Conservation (phyloP, 1,284 basidiomycete genomes). For the Rhizoctonia solani region DNA sequence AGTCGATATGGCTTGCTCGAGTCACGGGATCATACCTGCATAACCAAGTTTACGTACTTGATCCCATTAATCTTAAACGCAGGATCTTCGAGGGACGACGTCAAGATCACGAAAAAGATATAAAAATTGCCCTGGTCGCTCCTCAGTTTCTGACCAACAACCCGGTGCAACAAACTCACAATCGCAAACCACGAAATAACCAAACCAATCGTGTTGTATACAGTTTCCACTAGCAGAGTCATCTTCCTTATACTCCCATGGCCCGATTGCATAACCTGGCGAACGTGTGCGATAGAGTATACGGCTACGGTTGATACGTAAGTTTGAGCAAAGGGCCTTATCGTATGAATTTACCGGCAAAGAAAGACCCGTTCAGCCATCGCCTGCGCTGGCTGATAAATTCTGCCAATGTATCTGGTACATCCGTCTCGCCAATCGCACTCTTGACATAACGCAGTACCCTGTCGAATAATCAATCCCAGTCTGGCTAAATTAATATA, state of each 20-base stretch:
- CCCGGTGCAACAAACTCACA: conserved; percentile 52
- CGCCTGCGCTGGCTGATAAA: conserved; percentile 92
- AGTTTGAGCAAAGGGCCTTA: not conserved
- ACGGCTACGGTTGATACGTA: conserved; percentile 31
- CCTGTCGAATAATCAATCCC: conserved; percentile 52
- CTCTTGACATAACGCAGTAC: conserved; percentile 95
- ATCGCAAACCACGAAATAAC: conserved; percentile 93
- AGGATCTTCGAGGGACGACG: conserved; percentile 80
- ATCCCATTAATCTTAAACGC: conserved; percentile 73
- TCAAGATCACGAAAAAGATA: conserved; percentile 94
- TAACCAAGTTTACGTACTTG: conserved; percentile 75
- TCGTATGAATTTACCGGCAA: conserved; percentile 63
- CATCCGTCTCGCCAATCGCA: conserved; percentile 95
- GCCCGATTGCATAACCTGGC: conserved; percentile 83
- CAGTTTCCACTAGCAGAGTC: conserved; percentile 75
- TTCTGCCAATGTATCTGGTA: conserved; percentile 91
- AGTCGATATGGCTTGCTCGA: conserved; percentile 30
- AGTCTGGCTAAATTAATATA: too few species aligned
- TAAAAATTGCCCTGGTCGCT: conserved; percentile 82
- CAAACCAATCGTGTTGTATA: conserved; percentile 89
- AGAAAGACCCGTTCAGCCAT: conserved; percentile 95
- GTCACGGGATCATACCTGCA: conserved; percentile 58
- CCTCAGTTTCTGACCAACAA: not conserved
- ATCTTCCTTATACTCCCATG: conserved; percentile 81
- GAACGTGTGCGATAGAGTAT: conserved; percentile 56